Percentiles rank a stretch among this genome's conserved stretches.
These are phyloP conservation scores for Neonothopanus nambi DNA, from an alignment of 1,284 basidiomycete species.

Conservation along the genomic window DNA sequence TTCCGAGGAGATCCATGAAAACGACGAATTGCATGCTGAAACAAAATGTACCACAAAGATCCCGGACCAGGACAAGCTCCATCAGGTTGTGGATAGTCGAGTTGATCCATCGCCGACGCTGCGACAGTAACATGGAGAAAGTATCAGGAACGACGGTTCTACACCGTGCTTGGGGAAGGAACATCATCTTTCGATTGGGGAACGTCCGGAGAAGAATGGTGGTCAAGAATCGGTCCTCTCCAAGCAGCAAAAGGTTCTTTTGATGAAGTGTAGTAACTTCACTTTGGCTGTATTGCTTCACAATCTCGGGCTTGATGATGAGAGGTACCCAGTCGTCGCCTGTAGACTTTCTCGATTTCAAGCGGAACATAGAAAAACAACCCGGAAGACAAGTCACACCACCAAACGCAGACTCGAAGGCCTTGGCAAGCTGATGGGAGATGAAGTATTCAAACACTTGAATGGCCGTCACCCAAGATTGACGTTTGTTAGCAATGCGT, in stretches of 20 bases:
- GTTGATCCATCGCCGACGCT: constrained; percentile 99
- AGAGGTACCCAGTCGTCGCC: constrained; percentile 98
- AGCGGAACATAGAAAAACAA: constrained; percentile 99
- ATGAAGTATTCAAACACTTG: constrained; percentile 99
- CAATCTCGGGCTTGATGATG: constrained; percentile 96
- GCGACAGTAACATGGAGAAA: constrained; percentile 90
- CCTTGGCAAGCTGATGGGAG: constrained; percentile 97
- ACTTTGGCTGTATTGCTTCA: constrained; percentile 94
- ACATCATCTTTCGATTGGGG: constrained; percentile 99
- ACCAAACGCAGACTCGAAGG: constrained; percentile 98
- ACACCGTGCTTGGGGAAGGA: constrained; percentile 94
- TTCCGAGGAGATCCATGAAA: constrained; percentile 97
- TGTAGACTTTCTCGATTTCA: constrained; percentile 87
- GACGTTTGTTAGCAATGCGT: constrained; percentile 96
- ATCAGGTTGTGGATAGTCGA: constrained; percentile 99
- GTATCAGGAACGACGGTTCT: constrained; percentile 96
- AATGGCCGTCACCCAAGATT: constrained; percentile 97
- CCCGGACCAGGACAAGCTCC: constrained; percentile 96
- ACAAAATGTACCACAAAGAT: constrained; percentile 95
- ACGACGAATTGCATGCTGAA: constrained; percentile 99
- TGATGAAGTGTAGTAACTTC: constrained; percentile 95
- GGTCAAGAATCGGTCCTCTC: constrained; percentile 98
- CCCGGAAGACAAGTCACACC: constrained; percentile 99
- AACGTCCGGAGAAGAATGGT: constrained; percentile 95
- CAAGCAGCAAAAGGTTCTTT: constrained; percentile 95